phyloP scores from a whole-genome alignment of 2,329 filamentous ascomycete species.

The Teratosphaeria nubilosa region DNA sequence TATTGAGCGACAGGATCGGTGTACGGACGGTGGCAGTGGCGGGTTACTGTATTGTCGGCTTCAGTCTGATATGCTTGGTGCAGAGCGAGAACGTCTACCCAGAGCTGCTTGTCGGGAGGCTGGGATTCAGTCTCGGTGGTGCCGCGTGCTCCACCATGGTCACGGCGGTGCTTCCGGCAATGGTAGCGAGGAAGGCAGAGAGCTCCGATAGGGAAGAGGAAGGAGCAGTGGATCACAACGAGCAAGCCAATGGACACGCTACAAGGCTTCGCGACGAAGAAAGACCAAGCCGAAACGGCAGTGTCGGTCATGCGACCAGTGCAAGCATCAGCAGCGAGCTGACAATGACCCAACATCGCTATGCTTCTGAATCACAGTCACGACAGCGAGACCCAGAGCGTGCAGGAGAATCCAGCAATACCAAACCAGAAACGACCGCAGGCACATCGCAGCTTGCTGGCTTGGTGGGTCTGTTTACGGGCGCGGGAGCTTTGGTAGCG shows the following conservation, averaged over 20 bases:
- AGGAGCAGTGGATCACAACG: conserved; percentile 9
- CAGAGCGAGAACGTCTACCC: conserved; percentile 83
- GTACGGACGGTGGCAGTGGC: conserved; percentile 55
- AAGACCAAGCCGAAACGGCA: conserved; percentile 20
- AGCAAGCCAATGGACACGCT: conserved; percentile 9
- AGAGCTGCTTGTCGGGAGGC: conserved; percentile 69
- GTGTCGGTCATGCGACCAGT: conserved; percentile 47
- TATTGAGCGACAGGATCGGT: conserved; percentile 66
- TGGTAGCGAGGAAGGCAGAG: conserved; percentile 33
- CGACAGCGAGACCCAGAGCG: conserved; percentile 1
- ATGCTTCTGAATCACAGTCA: conserved; percentile 26
- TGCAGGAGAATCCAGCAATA: not conserved
- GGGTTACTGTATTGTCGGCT: conserved; percentile 72
- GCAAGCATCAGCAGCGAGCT: conserved; percentile 63
- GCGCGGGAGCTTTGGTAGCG: conserved; percentile 80
- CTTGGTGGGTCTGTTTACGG: conserved; percentile 84
- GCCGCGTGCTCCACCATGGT: conserved; percentile 92
- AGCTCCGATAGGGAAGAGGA: conserved; percentile 1
- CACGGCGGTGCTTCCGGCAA: conserved; percentile 76
- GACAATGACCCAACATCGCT: conserved; percentile 59
- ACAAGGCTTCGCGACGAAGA: conserved; percentile 16
- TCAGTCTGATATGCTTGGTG: conserved; percentile 70
- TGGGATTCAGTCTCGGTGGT: conserved; percentile 83
- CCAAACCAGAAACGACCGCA: conserved; percentile 5
- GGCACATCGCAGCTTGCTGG: conserved; percentile 57